Base-by-base conservation (phyloP, 2,329 filamentous ascomycete genomes). In the Cladosporium oxysporum region DNA sequence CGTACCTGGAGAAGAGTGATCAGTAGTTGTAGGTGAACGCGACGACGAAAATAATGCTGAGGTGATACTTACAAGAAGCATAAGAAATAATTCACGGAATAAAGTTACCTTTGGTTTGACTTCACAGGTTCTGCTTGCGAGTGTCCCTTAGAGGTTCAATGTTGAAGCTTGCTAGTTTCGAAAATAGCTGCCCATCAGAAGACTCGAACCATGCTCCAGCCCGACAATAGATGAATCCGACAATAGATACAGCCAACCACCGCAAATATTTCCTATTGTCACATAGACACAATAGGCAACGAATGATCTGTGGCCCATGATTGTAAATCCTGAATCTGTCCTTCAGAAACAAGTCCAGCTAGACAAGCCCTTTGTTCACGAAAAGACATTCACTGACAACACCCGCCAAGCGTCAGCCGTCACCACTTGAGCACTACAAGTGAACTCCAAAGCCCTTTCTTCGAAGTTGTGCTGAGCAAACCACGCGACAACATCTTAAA, bases 1-100 rank as follows among this genome's bases (percentile, higher is more conserved):
- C 26, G 49, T 59, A 21, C 58, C 61, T 41, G 60, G 60, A 5
- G 49, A 62, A n/a, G 31, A 55, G 26, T 63, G 31, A 57, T 28
- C 6, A 7, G n/a, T 10, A 12, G 12, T 28, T 12, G 16, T 12
- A 21, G 29, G 14, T 16, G 29, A n/a, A 21, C 23, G 14, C 1
- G 26, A 47, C 18, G n/a, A 47, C 41, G n/a, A 3, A 6, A 2
- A 23, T 8, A 47, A 21, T 21, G n/a, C n/a, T 21, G 41, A n/a
- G 5, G 28, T 4, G 29, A 23, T 57, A 31, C 2, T 31, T 2
- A 33, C 7, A 12, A 52, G 16, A 52, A 5, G 26, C n/a, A 47
- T 44, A 44, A 11, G 21, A 21, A 1, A 44, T 21, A 11, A 21
- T 21, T 16, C 2, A 47, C n/a, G 41, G 1, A 21, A 10, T 21